Evolutionary conservation across 2,329 filamentous ascomycete species (phyloP), one percentile per base, ranked within the genome.

Genomic region (Fusarium coicis): DNA sequence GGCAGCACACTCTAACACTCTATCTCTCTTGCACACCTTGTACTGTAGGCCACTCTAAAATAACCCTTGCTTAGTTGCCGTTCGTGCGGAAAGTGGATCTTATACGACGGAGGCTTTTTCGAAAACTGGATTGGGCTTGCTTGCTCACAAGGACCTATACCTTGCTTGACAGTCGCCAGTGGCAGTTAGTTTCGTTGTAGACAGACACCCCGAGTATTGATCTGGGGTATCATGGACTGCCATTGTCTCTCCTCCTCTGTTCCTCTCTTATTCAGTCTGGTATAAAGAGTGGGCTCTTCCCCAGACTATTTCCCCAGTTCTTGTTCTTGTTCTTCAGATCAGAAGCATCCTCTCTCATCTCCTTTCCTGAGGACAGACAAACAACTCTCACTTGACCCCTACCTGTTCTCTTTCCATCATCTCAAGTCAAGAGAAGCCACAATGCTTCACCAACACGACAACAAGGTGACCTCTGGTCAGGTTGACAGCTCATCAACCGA

Each of bases 401-500:
- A 30, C 28, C 28, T 34, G 14, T 58, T 46, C 30, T 54, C 55
- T 46, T 23, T 34, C 37, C 16, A 50, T 21, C 36, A 60, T 32
- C 54, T 43, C 54, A 26, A 46, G 19, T 30, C 14, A 36, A 50
- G 47, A 50, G n/a, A 50, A 56, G 63, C 52, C 72, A 78, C 34
- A 28, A 77, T 77, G 75, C 63, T 64, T 60, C 58, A 64, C 50
- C n/a, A 26, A 26, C 26, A 72, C 46, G 56, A 72, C 16, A 63
- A 39, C n/a, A 68, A 56, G 53, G 66, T 72, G 66, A 46, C 70
- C 16, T 42, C 37, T 42, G 52, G 67, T 61, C 53, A 58, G 57
- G 50, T 59, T 52, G 77, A 78, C 50, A 67, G 74, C 46, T 79
- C 76, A 19, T 79, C 77, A 40, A 64, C 75, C 18, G 77, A 79